These are phyloP conservation scores for Heliamphora pulchella DNA, from an alignment of 179 eudicot genomes.

Conservation along the genomic window DNA sequence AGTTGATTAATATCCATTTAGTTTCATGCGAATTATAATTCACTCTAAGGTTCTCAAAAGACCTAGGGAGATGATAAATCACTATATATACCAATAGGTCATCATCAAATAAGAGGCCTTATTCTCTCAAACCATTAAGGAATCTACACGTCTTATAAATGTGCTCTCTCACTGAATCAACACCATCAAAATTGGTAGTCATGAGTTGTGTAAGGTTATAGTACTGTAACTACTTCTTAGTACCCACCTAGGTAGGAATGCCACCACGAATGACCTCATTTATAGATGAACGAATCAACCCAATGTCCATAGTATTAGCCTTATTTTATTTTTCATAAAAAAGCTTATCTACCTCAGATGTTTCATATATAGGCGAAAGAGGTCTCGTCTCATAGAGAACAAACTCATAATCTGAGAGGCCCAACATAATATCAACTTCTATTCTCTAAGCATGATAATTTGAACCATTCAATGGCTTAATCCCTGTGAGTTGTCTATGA, in stretches of 20 bases:
- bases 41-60: background rate
- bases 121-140: background rate
- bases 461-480: background rate
- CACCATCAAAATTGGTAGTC: background rate
- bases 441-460: background rate
- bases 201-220: background rate
- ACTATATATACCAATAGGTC: background rate
- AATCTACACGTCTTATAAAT: background rate
- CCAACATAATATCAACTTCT: background rate
- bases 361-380: too few species aligned
- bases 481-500: background rate
- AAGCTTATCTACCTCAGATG: background rate
- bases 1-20: background rate
- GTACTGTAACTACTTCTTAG: background rate
- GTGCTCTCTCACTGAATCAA: background rate
- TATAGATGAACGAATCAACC: background rate
- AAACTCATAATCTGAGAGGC: too few species aligned
- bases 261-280: background rate
- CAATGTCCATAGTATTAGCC: background rate
- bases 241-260: background rate
- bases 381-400: too few species aligned
- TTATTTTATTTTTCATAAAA: background rate
- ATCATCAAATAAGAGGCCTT: background rate
- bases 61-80: background rate
- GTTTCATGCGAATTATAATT: background rate